phyloP scores from a whole-genome alignment of 306 rosid species.

The Dryas drummondii region DNA sequence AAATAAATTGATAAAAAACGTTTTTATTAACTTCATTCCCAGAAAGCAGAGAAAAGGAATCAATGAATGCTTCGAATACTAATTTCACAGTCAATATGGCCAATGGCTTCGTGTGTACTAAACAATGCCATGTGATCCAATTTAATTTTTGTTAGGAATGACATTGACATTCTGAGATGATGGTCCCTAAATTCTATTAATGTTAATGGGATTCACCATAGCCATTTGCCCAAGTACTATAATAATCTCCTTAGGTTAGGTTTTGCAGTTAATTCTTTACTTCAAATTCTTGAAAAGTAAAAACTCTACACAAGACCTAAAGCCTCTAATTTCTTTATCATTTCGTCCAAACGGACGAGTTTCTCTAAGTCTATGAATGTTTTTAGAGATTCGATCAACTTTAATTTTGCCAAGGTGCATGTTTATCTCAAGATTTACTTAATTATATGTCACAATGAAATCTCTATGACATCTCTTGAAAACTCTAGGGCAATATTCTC shows the following conservation, averaged over 20 bases:
- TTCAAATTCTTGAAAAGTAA: too few relatives aligned
- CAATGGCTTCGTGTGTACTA: background rate
- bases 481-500: too few relatives aligned
- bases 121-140: constrained; percentile 37
- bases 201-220: background rate
- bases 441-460: too few relatives aligned
- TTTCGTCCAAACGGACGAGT: too few relatives aligned
- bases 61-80: background rate
- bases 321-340: too few relatives aligned
- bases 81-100: background rate
- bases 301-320: too few relatives aligned
- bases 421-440: too few relatives aligned
- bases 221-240: background rate
- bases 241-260: background rate
- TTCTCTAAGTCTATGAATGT: too few relatives aligned
- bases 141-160: constrained; percentile 29
- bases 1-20: too few relatives aligned
- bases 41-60: background rate
- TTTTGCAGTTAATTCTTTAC: background rate
- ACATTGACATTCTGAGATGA: constrained; percentile 26
- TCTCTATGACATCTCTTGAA: too few relatives aligned
- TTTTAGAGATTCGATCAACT: too few relatives aligned
- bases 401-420: too few relatives aligned
- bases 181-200: constrained; percentile 8
- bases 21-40: background rate